These are phyloP conservation scores for Eutypella sp. DNA, from an alignment of 2,329 filamentous ascomycete genomes.

Conservation along the genomic window DNA sequence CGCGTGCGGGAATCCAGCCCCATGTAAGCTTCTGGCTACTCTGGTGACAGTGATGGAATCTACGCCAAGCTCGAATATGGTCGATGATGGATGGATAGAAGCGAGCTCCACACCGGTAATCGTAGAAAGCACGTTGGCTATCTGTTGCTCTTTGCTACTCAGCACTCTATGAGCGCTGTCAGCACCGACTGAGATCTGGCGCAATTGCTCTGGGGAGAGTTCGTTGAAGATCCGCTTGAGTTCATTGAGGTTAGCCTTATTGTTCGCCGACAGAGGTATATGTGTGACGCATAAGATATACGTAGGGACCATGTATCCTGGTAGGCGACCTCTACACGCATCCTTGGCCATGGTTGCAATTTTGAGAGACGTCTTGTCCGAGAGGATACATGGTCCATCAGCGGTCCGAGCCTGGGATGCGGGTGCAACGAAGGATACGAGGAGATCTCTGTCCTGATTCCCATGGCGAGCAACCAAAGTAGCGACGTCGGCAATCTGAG, in stretches of 20 bases:
- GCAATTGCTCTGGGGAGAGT: conserved; percentile 56
- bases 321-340: conserved; percentile 65
- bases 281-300: conserved; percentile 67
- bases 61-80: conserved; percentile 78
- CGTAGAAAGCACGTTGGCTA: conserved; percentile 51
- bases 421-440: conserved; percentile 69
- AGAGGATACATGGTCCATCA: conserved; percentile 18
- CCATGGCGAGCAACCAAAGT: conserved; percentile 70
- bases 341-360: conserved; percentile 46
- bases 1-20: conserved; percentile 54
- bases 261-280: conserved; percentile 81
- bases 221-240: conserved; percentile 62
- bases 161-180: conserved; percentile 14
- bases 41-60: conserved; percentile 82
- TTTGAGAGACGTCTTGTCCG: conserved; percentile 28
- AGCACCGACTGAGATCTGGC: conserved; percentile 42
- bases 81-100: conserved; percentile 51
- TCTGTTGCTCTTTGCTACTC: conserved; percentile 34
- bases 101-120: conserved; percentile 42
- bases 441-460: conserved; percentile 71
- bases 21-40: conserved; percentile 60
- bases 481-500: conserved; percentile 60
- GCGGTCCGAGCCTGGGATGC: neutral
- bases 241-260: conserved; percentile 75
- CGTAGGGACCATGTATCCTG: conserved; percentile 87